Evolutionary conservation across 2,329 filamentous ascomycete species (phyloP), one percentile per base, ranked within the genome.

Genomic region (Trichocomaceae sp.): DNA sequence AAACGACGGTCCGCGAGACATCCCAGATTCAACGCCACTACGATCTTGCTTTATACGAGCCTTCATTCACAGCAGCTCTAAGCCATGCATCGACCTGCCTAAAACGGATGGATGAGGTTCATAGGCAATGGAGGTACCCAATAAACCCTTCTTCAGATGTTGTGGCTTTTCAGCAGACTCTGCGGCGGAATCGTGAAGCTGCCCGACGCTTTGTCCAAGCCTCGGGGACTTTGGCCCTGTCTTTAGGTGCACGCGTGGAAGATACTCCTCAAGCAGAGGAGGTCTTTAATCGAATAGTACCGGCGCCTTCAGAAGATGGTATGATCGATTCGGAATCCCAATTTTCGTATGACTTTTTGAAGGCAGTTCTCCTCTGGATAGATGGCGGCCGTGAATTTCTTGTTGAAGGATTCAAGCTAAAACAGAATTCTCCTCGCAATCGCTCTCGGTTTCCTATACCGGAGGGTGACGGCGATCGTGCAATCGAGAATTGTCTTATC

Each of bases 321-420:
- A 51, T 64, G 33, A 62, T 74, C 19, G 62, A 72, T 12, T 60
- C 61, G 7, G 69, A 74, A 19, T 75, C 81, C 45, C 77, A 78
- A 13, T 85, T 85, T 63, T 75, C 75, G n/a, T 84, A 84, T 60
- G 83, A 85, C 59, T 85, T 86, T 60, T 61, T 85, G 23, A 83
- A 82, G 63, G 81, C 83, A 1, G 83, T 85, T 44, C 63, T 83
- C 2, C 71, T 85, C 1, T 86, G 82, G 80, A 68, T 85, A 2
- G 79, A 83, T 53, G 82, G 80, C 33, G 83, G 83, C 9, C 70
- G 80, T 13, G 71, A 76, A 8, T 75, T 75, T 26, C 65, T 85
- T 9, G 65, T 84, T 2, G 72, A 79, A 56, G 81, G 79, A 0
- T 86, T 86, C 64, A 79, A 78, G 41, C 71, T 74, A 50, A 69